Conservation (phyloP, 345 rosid species). For the Brassica juncea region DNA sequence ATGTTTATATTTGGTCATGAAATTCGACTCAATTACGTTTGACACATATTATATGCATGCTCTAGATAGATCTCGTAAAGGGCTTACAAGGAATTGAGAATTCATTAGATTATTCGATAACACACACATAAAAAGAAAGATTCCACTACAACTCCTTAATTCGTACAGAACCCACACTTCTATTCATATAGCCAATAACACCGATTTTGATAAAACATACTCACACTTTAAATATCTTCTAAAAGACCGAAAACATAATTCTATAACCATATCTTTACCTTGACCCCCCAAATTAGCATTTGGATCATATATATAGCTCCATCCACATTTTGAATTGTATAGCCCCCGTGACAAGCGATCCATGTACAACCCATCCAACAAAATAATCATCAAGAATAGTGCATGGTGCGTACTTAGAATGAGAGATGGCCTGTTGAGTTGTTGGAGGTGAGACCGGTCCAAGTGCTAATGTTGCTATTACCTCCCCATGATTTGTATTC, state of each 20-base stretch:
- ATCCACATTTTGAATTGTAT: neutral
- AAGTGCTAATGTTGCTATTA: conserved; percentile 19
- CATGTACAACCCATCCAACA: conserved; percentile 41
- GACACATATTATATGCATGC: conserved; percentile 8
- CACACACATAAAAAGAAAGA: conserved; percentile 23
- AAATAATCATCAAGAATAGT: conserved; percentile 35
- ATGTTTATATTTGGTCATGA: neutral
- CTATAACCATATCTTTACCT: conserved; percentile 27
- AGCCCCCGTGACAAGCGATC: conserved; percentile 23
- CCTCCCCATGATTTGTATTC: conserved; percentile 39
- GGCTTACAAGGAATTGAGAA: neutral
- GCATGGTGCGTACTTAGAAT: conserved; percentile 19
- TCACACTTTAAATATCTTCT: conserved; percentile 21
- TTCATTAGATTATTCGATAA: conserved; percentile 1
- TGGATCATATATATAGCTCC: conserved; percentile 9
- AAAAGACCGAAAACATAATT: neutral
- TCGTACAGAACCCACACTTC: conserved; percentile 27
- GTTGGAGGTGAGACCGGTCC: conserved; percentile 35
- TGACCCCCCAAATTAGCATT: conserved; percentile 29
- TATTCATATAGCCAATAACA: conserved; percentile 31
- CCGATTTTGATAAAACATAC: conserved; percentile 26
- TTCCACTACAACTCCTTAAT: neutral
- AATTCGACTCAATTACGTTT: neutral
- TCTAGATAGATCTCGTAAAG: neutral
- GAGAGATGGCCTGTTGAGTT: conserved; percentile 40